Percentiles rank a stretch among this genome's conserved stretches.
phyloP scores from a whole-genome alignment of 352 stramenopile genomes.

The Nothophytophthora sp. region DNA sequence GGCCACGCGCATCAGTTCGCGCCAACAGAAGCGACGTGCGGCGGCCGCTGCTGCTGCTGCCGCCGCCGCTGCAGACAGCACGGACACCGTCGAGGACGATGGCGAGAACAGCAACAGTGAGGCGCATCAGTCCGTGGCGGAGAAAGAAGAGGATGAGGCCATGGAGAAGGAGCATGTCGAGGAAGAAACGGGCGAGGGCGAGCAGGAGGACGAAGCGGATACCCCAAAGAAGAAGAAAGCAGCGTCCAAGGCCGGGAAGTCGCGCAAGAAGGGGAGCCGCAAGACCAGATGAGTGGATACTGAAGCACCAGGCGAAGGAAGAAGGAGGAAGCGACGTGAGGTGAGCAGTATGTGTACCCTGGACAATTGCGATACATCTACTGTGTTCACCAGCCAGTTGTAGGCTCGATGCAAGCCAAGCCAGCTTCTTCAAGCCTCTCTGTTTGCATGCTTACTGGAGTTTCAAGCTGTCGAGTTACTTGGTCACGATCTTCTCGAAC shows the following conservation, averaged over 20 bases:
- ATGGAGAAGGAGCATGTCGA: constrained; percentile 20
- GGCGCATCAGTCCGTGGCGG: constrained; percentile 12
- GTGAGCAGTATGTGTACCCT: no score
- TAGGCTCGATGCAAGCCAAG: no score
- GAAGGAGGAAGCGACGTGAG: no score
- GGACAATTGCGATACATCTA: no score
- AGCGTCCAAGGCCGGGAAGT: no score
- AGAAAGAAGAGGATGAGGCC: constrained; percentile 19
- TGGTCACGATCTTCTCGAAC: constrained; percentile 31
- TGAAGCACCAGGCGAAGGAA: no score
- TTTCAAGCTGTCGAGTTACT: constrained; percentile 14
- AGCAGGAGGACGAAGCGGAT: constrained; percentile 18
- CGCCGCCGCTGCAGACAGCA: constrained; percentile 22
- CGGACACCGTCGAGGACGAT: constrained; percentile 30
- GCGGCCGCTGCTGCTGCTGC: constrained; percentile 38
- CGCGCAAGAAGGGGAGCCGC: no score
- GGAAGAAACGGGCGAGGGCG: constrained; percentile 19
- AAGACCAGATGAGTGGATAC: no score
- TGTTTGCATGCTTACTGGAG: no score
- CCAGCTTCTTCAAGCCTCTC: no score
- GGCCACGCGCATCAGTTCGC: constrained; percentile 66
- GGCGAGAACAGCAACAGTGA: constrained; percentile 34
- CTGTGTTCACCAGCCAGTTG: no score
- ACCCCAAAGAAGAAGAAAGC: constrained; percentile 25
- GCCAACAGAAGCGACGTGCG: constrained; percentile 60